Evolutionary conservation across 345 rosid species (phyloP).

Genomic region (Aquilaria sinensis): DNA sequence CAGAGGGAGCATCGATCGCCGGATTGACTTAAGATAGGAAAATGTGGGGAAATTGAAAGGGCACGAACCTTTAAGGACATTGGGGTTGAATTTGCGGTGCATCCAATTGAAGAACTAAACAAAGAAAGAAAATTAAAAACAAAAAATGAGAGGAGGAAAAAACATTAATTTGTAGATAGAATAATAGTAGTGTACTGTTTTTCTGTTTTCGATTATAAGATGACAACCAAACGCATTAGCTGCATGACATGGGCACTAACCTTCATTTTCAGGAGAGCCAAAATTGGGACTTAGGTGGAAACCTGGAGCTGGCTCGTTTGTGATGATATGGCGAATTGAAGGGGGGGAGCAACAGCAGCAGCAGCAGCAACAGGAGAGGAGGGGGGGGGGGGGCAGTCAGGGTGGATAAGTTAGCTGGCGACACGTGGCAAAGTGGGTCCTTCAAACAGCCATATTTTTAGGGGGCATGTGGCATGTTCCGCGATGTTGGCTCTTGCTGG

Average conservation of each 20-base stretch:
- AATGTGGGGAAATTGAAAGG: background rate
- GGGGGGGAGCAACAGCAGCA: background rate
- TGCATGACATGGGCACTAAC: constrained; percentile 16
- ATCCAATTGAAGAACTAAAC: constrained; percentile 85
- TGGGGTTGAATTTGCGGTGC: constrained; percentile 64
- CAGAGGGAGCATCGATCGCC: no score
- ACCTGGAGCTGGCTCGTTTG: background rate
- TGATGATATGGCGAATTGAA: constrained; percentile 16
- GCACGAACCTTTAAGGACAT: constrained; percentile 52
- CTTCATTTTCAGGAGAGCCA: constrained; percentile 34
- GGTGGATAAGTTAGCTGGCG: constrained; percentile 14
- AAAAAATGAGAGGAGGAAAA: background rate
- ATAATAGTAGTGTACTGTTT: background rate
- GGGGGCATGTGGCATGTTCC: constrained; percentile 39
- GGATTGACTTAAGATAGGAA: background rate
- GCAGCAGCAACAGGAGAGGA: background rate
- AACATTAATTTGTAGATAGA: background rate
- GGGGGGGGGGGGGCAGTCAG: constrained; percentile 10
- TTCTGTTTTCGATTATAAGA: background rate
- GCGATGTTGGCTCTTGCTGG: constrained; percentile 41
- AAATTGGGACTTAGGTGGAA: no score
- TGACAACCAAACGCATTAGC: no score
- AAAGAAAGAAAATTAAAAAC: constrained; percentile 10
- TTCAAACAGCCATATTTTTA: constrained; percentile 13
- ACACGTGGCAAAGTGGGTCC: constrained; percentile 46